These are phyloP conservation scores for Tolypocladium tropicale DNA, from an alignment of 2,329 filamentous ascomycete genomes.

Conservation along the genomic window DNA sequence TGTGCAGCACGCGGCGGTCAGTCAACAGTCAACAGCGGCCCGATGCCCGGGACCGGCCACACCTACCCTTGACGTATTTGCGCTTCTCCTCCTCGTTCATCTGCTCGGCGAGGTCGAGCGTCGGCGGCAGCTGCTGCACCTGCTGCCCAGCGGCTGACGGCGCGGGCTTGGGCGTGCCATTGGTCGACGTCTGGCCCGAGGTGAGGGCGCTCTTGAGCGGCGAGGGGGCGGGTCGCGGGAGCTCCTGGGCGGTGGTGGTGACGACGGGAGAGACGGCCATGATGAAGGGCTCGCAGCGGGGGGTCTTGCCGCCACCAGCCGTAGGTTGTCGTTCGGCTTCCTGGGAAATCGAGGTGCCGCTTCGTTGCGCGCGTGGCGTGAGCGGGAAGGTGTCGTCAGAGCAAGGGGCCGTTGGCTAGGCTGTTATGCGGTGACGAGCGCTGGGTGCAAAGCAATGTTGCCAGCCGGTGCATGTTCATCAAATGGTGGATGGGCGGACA, in stretches of 20 bases:
- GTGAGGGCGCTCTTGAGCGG: conserved; percentile 29
- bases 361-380: background rate
- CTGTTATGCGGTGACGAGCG: background rate
- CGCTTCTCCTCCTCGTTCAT: conserved; percentile 72
- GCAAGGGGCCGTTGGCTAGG: background rate
- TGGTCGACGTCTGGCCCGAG: conserved; percentile 29
- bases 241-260: conserved; percentile 19
- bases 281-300: background rate
- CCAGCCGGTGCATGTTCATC: background rate
- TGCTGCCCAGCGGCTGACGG: conserved; percentile 12
- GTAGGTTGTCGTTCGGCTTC: background rate
- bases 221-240: conserved; percentile 26
- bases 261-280: conserved; percentile 40
- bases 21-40: no score
- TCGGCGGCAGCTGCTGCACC: conserved; percentile 22
- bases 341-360: background rate
- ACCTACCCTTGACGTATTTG: conserved; percentile 76
- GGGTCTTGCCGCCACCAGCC: background rate
- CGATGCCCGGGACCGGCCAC: no score
- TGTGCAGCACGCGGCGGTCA: no score
- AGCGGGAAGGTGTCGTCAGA: background rate
- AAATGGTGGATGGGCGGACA: background rate
- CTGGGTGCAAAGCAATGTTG: background rate
- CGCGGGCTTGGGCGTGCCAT: conserved; percentile 32
- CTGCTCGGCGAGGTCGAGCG: conserved; percentile 61